A percentile compares a stretch with the other conserved stretches of the same genome.
These are phyloP conservation scores for Candida fluviatilis DNA, from an alignment of 805 yeast species.

Conservation along the genomic window DNA sequence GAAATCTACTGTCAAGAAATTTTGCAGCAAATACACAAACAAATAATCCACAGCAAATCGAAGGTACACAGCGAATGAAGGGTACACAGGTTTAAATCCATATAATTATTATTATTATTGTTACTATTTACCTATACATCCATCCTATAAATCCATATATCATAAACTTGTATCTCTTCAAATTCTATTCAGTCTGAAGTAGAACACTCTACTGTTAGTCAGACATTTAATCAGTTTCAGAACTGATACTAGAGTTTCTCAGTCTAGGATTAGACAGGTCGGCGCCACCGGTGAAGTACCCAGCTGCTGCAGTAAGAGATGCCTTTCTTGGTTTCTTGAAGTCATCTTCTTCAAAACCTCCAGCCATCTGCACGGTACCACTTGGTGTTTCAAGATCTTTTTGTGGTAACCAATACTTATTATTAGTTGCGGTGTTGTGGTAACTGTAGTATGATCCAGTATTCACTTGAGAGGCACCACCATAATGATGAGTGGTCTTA, in stretches of 20 bases:
- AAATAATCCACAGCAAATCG: no score
- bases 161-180: no score
- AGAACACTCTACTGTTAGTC: no score
- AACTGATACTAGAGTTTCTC: slow-evolving; percentile 1
- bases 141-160: no score
- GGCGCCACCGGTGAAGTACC: not conserved
- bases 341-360: slow-evolving; percentile 1
- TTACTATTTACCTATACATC: no score
- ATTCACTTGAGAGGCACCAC: slow-evolving; percentile 31
- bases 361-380: slow-evolving; percentile 1
- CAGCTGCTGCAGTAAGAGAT: not conserved
- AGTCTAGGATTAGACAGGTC: not conserved
- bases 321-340: slow-evolving; percentile 1
- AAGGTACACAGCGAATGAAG: no score
- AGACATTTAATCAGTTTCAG: slow-evolving; percentile 1
- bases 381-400: not conserved
- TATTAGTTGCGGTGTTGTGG: slow-evolving; percentile 31
- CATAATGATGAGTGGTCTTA: slow-evolving; percentile 27
- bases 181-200: no score
- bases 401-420: slow-evolving; percentile 36
- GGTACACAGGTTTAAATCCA: no score
- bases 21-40: no score
- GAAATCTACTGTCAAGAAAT: no score
- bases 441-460: slow-evolving; percentile 35
- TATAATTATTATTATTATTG: no score